phyloP scores from a whole-genome alignment of 306 rosid species.

The Argentina anserina region DNA sequence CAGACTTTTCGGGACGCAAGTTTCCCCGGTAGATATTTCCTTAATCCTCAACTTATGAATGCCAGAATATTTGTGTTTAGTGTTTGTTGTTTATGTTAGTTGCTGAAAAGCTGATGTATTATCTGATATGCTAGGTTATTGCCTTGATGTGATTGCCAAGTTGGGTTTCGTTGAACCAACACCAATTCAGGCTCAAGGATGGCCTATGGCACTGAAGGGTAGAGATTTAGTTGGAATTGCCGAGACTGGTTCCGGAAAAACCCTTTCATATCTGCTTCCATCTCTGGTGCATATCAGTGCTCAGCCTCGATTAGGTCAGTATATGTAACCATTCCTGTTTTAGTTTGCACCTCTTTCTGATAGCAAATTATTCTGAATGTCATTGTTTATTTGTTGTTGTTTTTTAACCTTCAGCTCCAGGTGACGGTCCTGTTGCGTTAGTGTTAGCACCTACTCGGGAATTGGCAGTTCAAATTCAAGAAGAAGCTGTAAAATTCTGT shows the following conservation, averaged over 20 bases:
- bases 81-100: not conserved
- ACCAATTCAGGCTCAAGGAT: conserved; percentile 96
- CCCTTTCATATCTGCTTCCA: conserved; percentile 82
- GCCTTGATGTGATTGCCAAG: conserved; percentile 80
- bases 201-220: conserved; percentile 99
- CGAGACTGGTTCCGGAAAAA: conserved; percentile 98
- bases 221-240: conserved; percentile 95
- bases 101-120: conserved; percentile 7
- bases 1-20: conserved; percentile 66
- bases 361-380: conserved; percentile 5
- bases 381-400: not conserved
- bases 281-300: conserved; percentile 89
- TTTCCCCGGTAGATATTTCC: conserved; percentile 60
- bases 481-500: conserved; percentile 74
- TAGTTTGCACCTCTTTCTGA: not conserved
- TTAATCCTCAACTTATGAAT: conserved; percentile 14
- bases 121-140: conserved; percentile 51
- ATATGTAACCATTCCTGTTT: conserved; percentile 7
- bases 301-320: conserved; percentile 79
- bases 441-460: conserved; percentile 92
- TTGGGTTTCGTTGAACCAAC: conserved; percentile 96
- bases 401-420: conserved; percentile 47
- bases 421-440: conserved; percentile 87
- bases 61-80: not conserved
- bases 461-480: conserved; percentile 94